Base-by-base conservation (phyloP, 2,329 filamentous ascomycete genomes). In the Fusarium brachygibbosum region DNA sequence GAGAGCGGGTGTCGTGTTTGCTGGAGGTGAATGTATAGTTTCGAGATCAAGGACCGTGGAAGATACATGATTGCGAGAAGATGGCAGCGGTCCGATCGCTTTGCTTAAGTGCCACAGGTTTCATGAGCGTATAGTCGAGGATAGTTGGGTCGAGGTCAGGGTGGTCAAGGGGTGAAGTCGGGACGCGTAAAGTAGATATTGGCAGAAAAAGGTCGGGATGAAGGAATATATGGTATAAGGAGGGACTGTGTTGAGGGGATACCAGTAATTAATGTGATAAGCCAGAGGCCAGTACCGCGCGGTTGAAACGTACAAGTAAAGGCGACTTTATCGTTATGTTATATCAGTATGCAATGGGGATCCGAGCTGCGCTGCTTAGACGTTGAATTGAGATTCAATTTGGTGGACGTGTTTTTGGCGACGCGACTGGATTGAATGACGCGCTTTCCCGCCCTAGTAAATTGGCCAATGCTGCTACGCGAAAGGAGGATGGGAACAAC, bases 1-100 rank as follows among this genome's bases (percentile, higher is more conserved):
- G 94, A 96, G 52, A 95, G 88, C n/a, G 94, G 91, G 77, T 98
- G 93, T 71, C 94, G 91, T 44, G 92, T 92, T 79, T 88, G 89
- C 79, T 97, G 89, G 58, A 99, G 91, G 80, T 97, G 92, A 63
- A 88, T 87, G 84, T 99, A 99, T 75, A 98, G 90, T 75, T 95
- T 94, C 50, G 94, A 93, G 77, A 98, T 92, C 69, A 97, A 87
- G 70, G 88, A 87, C 71, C 96, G 93, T 76, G 95, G 96, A 69
- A 99, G 91, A 90, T 98, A 97, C 96, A 99, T 99, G 79, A 76
- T 79, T 62, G 52, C 52, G 46, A 61, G 34, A 29, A 29, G 32
- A 40, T 52, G 44, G 28, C 55, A 64, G 56, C 61, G 58, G 57
- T 64, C 63, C 53, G 48, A 46, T 64, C 65, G 65, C 58, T 71